Evolutionary conservation across 164 flowering plant species (phyloP).

Genomic region (Warburgia ugandensis): DNA sequence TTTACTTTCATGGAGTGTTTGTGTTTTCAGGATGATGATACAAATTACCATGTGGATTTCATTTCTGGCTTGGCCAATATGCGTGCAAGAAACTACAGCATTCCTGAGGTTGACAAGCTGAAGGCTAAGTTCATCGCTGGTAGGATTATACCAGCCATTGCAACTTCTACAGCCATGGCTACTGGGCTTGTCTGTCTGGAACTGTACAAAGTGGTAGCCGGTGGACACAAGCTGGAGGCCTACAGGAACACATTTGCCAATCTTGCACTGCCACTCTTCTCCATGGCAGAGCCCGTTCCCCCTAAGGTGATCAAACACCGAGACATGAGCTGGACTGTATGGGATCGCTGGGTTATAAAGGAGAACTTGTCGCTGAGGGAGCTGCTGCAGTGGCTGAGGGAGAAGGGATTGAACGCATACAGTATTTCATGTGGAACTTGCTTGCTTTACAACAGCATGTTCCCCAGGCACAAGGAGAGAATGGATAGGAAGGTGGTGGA

Average conservation of each 20-base stretch:
- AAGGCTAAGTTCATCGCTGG: constrained; percentile 92
- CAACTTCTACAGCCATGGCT: constrained; percentile 85
- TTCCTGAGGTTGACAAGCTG: constrained; percentile 86
- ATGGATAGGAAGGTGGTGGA: constrained; percentile 68
- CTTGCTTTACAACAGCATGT: constrained; percentile 74
- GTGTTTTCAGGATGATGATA: constrained; percentile 92
- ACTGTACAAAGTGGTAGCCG: constrained; percentile 71
- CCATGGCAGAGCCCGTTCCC: constrained; percentile 87
- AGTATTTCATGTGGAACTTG: constrained; percentile 81
- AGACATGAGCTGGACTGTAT: constrained; percentile 80
- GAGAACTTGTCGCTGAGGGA: constrained; percentile 61
- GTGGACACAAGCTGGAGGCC: constrained; percentile 70
- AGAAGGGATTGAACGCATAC: constrained; percentile 71
- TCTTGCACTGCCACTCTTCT: constrained; percentile 73
- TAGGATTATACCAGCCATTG: constrained; percentile 85
- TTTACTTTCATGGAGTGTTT: too few species aligned
- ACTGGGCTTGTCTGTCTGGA: constrained; percentile 89
- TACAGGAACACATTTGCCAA: constrained; percentile 84
- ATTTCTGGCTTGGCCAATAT: constrained; percentile 86
- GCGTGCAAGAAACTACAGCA: constrained; percentile 87
- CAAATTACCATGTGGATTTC: constrained; percentile 75
- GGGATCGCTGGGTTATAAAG: constrained; percentile 78
- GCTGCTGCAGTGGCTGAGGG: constrained; percentile 62
- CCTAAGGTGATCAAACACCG: constrained; percentile 75
- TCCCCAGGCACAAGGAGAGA: constrained; percentile 59